These are phyloP conservation scores for Nemophila menziesii DNA, from an alignment of 257 asterid species.

Conservation along the genomic window DNA sequence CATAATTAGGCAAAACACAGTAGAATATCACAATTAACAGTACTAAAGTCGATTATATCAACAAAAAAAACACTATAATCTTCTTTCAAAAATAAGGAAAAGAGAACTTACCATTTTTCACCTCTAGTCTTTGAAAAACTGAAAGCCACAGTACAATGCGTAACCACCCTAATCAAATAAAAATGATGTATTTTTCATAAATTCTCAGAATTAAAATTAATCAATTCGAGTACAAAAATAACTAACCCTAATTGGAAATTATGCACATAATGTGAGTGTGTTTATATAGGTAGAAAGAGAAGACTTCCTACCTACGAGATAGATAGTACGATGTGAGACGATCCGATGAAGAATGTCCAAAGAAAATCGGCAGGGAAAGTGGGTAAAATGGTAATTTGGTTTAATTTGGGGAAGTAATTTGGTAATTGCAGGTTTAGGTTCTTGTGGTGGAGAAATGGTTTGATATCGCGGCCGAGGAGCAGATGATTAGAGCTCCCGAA, in stretches of 20 bases:
- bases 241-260: not conserved
- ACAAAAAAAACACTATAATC: not conserved
- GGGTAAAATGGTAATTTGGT: no score
- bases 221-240: no score
- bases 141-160: conserved; percentile 11
- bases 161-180: conserved; percentile 15
- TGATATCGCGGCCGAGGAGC: conserved; percentile 22
- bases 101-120: conserved; percentile 34
- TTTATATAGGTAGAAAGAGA: not conserved
- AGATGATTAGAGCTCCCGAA: conserved; percentile 31
- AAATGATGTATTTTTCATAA: not conserved
- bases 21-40: not conserved
- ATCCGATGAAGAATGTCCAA: conserved; percentile 18
- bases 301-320: conserved; percentile 3
- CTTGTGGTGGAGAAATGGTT: not conserved
- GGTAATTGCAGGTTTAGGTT: not conserved
- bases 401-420: no score
- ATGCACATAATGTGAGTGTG: not conserved
- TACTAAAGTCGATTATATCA: not conserved
- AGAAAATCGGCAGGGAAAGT: conserved; percentile 4
- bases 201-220: not conserved
- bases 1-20: not conserved
- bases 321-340: not conserved
- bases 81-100: not conserved
- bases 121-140: conserved; percentile 18